Evolutionary conservation across 2,329 filamentous ascomycete species (phyloP).

Genomic region (Elsinoe australis): DNA sequence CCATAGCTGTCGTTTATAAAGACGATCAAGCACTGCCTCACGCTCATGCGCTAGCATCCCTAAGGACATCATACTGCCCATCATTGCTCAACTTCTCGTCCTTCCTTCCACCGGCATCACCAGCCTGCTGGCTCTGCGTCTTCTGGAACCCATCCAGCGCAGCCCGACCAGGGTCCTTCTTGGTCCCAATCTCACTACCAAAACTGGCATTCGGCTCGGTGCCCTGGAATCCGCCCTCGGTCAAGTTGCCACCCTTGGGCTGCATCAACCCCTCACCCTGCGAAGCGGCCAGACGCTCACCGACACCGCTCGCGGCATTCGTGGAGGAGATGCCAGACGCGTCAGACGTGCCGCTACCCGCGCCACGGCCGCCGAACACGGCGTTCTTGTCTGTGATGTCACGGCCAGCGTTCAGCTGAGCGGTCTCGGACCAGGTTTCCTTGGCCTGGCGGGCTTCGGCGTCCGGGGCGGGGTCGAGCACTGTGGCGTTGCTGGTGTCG

Average conservation of each 20-base stretch:
- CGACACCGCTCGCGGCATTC: conserved; percentile 17
- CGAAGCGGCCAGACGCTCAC: conserved; percentile 19
- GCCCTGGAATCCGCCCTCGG: conserved; percentile 41
- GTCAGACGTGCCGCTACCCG: not conserved
- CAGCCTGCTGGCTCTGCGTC: conserved; percentile 14
- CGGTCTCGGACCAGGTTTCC: conserved; percentile 34
- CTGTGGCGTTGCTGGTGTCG: conserved; percentile 47
- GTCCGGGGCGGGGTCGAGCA: conserved; percentile 42
- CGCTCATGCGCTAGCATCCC: conserved; percentile 18
- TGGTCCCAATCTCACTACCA: conserved; percentile 45
- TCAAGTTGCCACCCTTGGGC: conserved; percentile 46
- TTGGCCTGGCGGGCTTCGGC: conserved; percentile 40
- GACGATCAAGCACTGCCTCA: too few relatives aligned
- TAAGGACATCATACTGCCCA: conserved; percentile 15
- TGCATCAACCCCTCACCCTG: conserved; percentile 27
- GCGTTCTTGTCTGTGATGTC: conserved; percentile 26
- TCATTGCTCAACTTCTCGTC: conserved; percentile 15
- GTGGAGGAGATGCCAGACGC: conserved; percentile 1
- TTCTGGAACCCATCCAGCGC: conserved; percentile 34
- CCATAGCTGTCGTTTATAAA: too few relatives aligned
- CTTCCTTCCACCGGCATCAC: conserved; percentile 13
- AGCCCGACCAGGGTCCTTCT: conserved; percentile 48
- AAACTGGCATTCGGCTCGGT: conserved; percentile 44
- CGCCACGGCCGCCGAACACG: not conserved
- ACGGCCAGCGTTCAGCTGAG: conserved; percentile 35